These are phyloP conservation scores for Dactylellina leptospora DNA, from an alignment of 2,329 filamentous ascomycete genomes.

Conservation along the genomic window DNA sequence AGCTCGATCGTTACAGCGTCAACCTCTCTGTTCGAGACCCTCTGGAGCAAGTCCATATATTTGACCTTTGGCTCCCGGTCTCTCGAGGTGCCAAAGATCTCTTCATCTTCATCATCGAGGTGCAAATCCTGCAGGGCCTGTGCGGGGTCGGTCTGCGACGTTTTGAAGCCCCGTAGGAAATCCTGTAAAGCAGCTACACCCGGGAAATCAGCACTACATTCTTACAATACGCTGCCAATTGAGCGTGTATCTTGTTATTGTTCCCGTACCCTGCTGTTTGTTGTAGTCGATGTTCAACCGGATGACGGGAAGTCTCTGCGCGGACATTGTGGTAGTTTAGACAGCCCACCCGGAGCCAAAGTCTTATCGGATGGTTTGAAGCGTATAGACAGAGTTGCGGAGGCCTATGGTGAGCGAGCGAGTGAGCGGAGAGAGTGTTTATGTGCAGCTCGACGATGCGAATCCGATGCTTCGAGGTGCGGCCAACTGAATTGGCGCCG, in stretches of 20 bases:
- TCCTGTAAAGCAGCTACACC: conserved; percentile 78
- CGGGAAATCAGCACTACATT: conserved; percentile 53
- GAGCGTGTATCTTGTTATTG: conserved; percentile 1
- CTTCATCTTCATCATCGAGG: conserved; percentile 84
- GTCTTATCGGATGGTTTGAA: conserved; percentile 11
- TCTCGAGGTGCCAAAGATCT: conserved; percentile 77
- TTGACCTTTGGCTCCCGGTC: conserved; percentile 72
- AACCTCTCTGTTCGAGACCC: conserved; percentile 80
- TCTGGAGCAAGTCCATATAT: conserved; percentile 86
- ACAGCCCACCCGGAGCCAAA: conserved; percentile 28
- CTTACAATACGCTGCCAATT: conserved; percentile 17
- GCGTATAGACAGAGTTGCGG: conserved; percentile 4
- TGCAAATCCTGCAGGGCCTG: conserved; percentile 84
- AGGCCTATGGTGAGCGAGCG: conserved; percentile 15
- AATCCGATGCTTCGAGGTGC: conserved; percentile 29
- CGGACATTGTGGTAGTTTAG: conserved; percentile 39
- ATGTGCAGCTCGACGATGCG: conserved; percentile 40
- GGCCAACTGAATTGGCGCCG: conserved; percentile 18
- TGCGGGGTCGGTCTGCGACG: conserved; percentile 73
- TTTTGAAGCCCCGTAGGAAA: conserved; percentile 89
- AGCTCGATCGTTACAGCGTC: conserved; percentile 86
- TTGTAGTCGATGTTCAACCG: conserved; percentile 74
- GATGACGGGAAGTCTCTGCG: conserved; percentile 56
- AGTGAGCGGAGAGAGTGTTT: conserved; percentile 19
- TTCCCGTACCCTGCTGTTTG: conserved; percentile 77